phyloP scores from a whole-genome alignment of 169 alveolate genomes.

The Eimeria sp. region DNA sequence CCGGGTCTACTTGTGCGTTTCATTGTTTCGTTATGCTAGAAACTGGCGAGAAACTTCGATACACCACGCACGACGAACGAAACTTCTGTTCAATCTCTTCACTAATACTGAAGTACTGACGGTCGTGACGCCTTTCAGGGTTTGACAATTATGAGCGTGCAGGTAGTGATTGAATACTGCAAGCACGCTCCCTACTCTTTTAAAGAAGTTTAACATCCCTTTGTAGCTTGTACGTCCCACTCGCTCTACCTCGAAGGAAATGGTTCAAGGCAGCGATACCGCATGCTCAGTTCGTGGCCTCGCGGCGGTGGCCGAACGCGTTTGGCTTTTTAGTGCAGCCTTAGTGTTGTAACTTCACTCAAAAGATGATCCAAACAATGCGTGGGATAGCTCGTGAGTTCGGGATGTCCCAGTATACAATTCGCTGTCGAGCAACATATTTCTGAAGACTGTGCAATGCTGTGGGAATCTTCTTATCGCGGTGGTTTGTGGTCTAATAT shows the following conservation, averaged over 20 bases:
- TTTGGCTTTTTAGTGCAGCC: neutral
- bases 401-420: neutral
- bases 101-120: neutral
- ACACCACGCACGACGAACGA: neutral
- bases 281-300: neutral
- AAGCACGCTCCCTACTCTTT: neutral
- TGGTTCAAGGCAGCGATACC: neutral
- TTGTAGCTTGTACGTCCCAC: neutral
- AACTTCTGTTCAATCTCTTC: neutral
- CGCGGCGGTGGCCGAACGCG: neutral
- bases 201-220: neutral
- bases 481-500: too few species aligned
- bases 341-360: neutral
- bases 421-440: neutral
- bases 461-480: neutral
- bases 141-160: neutral
- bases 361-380: neutral
- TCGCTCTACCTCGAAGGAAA: neutral
- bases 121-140: neutral
- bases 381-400: neutral
- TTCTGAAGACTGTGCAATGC: neutral
- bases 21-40: neutral
- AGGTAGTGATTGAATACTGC: neutral
- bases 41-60: neutral
- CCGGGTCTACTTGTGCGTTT: neutral